Conservation (phyloP, 768 basidiomycete species). For the Rhizopogon vinicolor region DNA sequence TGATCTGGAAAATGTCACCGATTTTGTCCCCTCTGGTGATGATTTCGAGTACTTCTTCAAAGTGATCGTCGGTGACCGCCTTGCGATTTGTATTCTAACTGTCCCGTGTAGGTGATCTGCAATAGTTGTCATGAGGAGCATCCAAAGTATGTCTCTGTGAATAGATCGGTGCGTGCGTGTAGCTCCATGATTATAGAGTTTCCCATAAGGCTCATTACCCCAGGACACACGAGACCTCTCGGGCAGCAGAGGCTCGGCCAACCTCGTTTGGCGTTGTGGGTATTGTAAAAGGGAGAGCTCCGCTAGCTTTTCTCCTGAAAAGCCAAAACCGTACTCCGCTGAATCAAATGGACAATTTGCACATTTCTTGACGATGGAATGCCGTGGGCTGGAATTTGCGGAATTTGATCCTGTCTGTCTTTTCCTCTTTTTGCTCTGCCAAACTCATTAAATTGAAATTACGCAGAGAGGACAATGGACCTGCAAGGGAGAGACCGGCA, state of each 20-base stretch:
- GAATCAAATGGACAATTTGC: conserved; percentile 59
- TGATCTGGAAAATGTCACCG: conserved; percentile 74
- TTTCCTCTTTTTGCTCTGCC: not conserved
- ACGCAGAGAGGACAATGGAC: conserved; percentile 67
- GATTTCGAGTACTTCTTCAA: conserved; percentile 81
- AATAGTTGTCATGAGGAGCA: conserved; percentile 76
- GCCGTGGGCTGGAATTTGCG: conserved; percentile 80
- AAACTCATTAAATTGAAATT: not conserved
- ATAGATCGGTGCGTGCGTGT: conserved; percentile 48
- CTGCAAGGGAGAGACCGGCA: conserved; percentile 60
- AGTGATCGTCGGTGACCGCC: conserved; percentile 31
- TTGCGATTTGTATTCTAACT: not conserved
- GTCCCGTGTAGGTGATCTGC: conserved; percentile 58
- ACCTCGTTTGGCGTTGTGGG: conserved; percentile 81
- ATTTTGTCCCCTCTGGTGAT: conserved; percentile 57
- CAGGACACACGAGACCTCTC: conserved; percentile 63
- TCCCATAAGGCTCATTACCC: conserved; percentile 1
- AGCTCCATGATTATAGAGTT: not conserved
- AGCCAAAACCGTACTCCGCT: conserved; percentile 37
- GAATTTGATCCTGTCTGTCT: conserved; percentile 69
- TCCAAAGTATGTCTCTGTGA: conserved; percentile 66
- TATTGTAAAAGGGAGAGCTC: conserved; percentile 77
- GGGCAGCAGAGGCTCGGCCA: conserved; percentile 57
- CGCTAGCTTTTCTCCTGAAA: conserved; percentile 56
- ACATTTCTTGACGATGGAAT: conserved; percentile 71